Conservation (phyloP, 768 basidiomycete genomes). For the Gloeopeniophorella convolvens region DNA sequence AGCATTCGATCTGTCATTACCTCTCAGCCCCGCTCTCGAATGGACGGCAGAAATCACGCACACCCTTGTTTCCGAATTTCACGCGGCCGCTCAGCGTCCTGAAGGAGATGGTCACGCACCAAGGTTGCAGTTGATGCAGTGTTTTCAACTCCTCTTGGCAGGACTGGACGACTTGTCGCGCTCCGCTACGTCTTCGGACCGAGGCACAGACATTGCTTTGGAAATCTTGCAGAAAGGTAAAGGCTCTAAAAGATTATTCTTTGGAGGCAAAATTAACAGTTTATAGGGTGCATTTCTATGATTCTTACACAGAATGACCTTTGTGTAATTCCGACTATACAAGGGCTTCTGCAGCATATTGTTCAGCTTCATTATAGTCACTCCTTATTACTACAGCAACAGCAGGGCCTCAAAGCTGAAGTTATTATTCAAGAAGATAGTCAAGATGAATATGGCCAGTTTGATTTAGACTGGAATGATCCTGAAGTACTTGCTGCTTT, state of each 20-base stretch:
- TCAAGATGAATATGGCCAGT: conserved; percentile 64
- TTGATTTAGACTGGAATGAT: conserved; percentile 57
- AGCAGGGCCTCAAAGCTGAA: conserved; percentile 26
- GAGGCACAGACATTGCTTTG: not conserved
- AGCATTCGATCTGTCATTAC: conserved; percentile 45
- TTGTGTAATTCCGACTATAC: conserved; percentile 7
- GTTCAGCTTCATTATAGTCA: conserved; percentile 43
- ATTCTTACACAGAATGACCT: conserved; percentile 7
- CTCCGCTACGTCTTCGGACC: conserved; percentile 26
- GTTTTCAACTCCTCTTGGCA: conserved; percentile 3
- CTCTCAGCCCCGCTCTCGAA: conserved; percentile 44
- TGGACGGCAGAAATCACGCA: conserved; percentile 63
- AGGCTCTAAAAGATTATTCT: not conserved
- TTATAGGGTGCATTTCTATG: conserved; percentile 11
- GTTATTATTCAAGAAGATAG: conserved; percentile 55
- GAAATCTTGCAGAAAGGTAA: conserved; percentile 13
- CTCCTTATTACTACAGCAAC: conserved; percentile 36
- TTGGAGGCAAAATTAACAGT: too few species aligned
- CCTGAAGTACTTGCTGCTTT: conserved; percentile 52
- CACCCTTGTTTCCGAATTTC: conserved; percentile 50
- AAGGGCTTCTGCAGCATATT: conserved; percentile 29
- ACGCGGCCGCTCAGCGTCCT: conserved; percentile 15
- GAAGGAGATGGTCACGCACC: conserved; percentile 1
- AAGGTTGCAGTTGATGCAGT: conserved; percentile 22
- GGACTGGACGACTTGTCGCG: conserved; percentile 31